phyloP scores from a whole-genome alignment of 768 basidiomycete genomes.

The Lentinula aciculospora region DNA sequence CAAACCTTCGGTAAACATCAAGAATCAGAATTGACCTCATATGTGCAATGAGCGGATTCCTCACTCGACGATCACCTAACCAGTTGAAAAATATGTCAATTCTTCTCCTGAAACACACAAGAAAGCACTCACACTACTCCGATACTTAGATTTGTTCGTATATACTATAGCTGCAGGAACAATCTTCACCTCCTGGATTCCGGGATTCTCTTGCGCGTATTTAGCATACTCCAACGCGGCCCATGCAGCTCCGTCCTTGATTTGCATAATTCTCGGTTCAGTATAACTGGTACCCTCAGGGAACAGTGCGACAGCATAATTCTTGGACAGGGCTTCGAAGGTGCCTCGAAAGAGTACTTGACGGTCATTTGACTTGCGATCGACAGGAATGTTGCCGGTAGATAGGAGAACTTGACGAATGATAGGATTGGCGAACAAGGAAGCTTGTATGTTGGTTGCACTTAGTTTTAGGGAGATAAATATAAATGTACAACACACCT shows the following conservation, averaged over 20 bases:
- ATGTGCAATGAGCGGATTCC: constrained; percentile 18
- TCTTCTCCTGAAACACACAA: not conserved
- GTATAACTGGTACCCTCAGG: constrained; percentile 94
- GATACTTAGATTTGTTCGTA: constrained; percentile 93
- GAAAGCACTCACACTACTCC: constrained; percentile 63
- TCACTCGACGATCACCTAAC: constrained; percentile 69
- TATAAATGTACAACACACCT: constrained; percentile 35
- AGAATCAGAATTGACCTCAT: constrained; percentile 7
- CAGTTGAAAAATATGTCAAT: not conserved
- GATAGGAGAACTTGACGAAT: constrained; percentile 71
- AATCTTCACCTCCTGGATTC: constrained; percentile 51
- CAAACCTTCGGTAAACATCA: constrained; percentile 56
- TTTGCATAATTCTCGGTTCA: constrained; percentile 87
- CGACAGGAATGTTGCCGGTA: constrained; percentile 97
- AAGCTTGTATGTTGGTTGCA: constrained; percentile 34
- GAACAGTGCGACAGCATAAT: constrained; percentile 86
- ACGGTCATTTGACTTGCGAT: constrained; percentile 90
- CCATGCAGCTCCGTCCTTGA: constrained; percentile 94
- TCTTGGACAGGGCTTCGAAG: constrained; percentile 76
- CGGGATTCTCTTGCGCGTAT: constrained; percentile 60
- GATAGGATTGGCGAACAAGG: constrained; percentile 76
- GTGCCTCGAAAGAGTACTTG: constrained; percentile 85
- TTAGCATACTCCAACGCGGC: constrained; percentile 89
- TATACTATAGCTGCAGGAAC: constrained; percentile 89
- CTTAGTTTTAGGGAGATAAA: not conserved